Evolutionary conservation across 345 rosid species (phyloP).

Genomic region (Euphorbia tirucalli): DNA sequence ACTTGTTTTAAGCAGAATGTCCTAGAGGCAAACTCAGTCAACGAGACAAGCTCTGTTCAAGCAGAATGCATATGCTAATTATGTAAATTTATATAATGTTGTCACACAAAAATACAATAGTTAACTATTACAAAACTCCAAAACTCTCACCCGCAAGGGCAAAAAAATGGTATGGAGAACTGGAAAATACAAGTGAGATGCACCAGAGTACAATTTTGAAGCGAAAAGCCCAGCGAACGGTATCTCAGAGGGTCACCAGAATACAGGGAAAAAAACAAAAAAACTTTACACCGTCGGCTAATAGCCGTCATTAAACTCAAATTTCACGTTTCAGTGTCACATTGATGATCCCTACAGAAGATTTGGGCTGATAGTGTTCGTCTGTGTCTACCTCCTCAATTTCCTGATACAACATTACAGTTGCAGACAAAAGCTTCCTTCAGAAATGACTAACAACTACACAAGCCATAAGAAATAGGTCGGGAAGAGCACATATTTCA

Average conservation of each 20-base stretch:
- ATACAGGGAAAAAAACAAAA: not conserved
- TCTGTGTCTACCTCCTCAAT: slow-evolving; percentile 97
- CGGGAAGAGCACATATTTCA: not conserved
- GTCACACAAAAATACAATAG: not conserved
- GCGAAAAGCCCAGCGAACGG: not conserved
- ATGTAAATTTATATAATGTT: slow-evolving; percentile 10
- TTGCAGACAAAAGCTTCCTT: not conserved
- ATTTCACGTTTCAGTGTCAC: slow-evolving; percentile 55
- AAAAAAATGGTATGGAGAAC: not conserved
- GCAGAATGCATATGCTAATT: too few species aligned
- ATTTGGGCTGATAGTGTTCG: slow-evolving; percentile 79
- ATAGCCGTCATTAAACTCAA: slow-evolving; percentile 18
- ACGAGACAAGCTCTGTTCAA: too few species aligned
- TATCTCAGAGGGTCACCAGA: not conserved
- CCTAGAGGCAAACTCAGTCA: too few species aligned
- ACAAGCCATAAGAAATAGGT: not conserved
- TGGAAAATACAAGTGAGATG: not conserved
- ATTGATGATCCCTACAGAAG: slow-evolving; percentile 50
- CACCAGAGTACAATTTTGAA: not conserved
- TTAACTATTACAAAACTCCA: not conserved
- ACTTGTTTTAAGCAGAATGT: too few species aligned
- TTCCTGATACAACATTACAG: slow-evolving; percentile 61
- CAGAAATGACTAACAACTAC: slow-evolving; percentile 16
- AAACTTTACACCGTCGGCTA: not conserved
- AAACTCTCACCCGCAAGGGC: not conserved